Evolutionary conservation across 495 filamentous ascomycete genomes (phyloP).

Genomic region (Articulospora tetracladia): DNA sequence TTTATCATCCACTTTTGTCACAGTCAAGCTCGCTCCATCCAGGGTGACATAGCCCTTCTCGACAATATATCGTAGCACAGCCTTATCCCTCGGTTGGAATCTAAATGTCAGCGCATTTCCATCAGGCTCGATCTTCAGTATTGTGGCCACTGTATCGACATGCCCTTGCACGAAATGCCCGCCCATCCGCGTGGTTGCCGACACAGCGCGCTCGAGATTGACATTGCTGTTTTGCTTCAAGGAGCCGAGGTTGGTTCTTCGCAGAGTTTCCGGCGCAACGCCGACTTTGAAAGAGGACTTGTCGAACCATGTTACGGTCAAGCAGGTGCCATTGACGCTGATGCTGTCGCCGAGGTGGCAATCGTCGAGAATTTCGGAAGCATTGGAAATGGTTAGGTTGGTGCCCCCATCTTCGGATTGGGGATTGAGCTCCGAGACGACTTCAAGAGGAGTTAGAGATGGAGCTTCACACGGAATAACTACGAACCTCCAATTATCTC

Average conservation of each 20-base stretch:
- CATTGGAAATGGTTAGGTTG: constrained; percentile 79
- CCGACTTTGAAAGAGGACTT: constrained; percentile 77
- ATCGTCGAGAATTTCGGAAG: constrained; percentile 71
- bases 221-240: constrained; percentile 54
- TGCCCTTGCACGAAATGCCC: constrained; percentile 88
- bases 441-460: constrained; percentile 43
- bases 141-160: constrained; percentile 81
- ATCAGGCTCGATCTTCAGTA: constrained; percentile 66
- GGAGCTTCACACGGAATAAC: not conserved
- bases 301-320: constrained; percentile 80
- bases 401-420: constrained; percentile 82
- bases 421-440: constrained; percentile 74
- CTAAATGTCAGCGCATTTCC: constrained; percentile 84
- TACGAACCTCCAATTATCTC: constrained; percentile 87
- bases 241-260: constrained; percentile 86
- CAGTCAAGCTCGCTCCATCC: constrained; percentile 94
- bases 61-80: constrained; percentile 77
- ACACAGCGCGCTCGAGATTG: constrained; percentile 92
- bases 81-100: constrained; percentile 63
- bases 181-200: constrained; percentile 83
- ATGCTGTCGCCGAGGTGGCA: constrained; percentile 89
- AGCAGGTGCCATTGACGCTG: constrained; percentile 79
- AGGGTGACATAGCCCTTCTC: constrained; percentile 96
- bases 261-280: constrained; percentile 93
- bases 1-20: constrained; percentile 73